These are phyloP conservation scores for Fusarium agapanthi DNA, from an alignment of 2,329 filamentous ascomycete genomes.

Conservation along the genomic window DNA sequence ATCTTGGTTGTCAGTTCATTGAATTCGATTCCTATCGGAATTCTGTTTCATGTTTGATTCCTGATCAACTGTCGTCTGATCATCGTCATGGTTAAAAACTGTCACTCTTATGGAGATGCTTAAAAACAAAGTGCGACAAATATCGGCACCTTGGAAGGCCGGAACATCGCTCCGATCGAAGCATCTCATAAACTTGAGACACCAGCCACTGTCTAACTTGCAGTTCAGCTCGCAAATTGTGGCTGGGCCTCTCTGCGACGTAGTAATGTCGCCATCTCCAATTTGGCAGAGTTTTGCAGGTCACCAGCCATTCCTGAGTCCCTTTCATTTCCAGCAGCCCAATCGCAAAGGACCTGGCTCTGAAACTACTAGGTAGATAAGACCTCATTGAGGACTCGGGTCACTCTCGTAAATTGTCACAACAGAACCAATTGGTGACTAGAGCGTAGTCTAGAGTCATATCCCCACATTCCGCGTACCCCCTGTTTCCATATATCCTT, in stretches of 20 bases:
- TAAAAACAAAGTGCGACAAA: not conserved
- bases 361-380: constrained; percentile 14
- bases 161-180: not conserved
- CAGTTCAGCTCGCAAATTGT: constrained; percentile 20
- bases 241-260: constrained; percentile 14
- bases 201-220: constrained; percentile 5
- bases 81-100: not conserved
- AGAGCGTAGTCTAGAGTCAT: not conserved
- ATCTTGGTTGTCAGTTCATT: not conserved
- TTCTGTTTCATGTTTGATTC: constrained; percentile 7
- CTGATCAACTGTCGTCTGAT: not conserved
- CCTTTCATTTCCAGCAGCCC: not conserved
- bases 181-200: constrained; percentile 3
- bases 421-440: not conserved
- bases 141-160: not conserved
- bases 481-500: too few relatives aligned
- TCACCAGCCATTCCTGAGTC: not conserved
- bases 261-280: constrained; percentile 7
- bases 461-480: too few relatives aligned
- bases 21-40: not conserved
- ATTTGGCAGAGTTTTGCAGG: not conserved
- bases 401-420: not conserved
- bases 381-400: not conserved
- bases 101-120: not conserved
- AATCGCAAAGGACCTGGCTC: not conserved